Base-by-base conservation (phyloP, 352 stramenopile species). In the Pythium dissimile region DNA sequence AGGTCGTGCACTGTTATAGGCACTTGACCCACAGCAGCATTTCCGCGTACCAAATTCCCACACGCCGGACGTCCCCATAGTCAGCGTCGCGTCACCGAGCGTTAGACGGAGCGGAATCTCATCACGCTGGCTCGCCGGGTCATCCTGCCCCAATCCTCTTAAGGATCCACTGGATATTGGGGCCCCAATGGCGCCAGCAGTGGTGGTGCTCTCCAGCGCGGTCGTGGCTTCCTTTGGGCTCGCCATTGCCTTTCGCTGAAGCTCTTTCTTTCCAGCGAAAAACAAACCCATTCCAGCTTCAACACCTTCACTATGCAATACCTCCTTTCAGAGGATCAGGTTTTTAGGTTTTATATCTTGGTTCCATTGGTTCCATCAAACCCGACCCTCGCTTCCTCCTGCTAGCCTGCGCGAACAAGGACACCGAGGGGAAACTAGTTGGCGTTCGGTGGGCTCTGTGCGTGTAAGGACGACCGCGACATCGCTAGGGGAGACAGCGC, bases 1-100 rank as follows among this genome's bases (percentile, higher is more conserved):
- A 21, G 20, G 26, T 15, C n/a, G 12, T 42, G 10, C 7, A 42
- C 23, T 21, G 11, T n/a, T n/a, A n/a, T n/a, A n/a, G n/a, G n/a
- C n/a, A n/a, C n/a, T n/a, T n/a, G n/a, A n/a, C n/a, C n/a, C 7
- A 58, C 34, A 20, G 4, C 11, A 9, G 26, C 28, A 3, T n/a
- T 5, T 2, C 21, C 4, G 34, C 64, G 8, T 45, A 94, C 85
- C 85, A 7, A 93, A 49, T 41, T 86, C 71, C 85, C 83, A 95
- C 13, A 86, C 55, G 9, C 80, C 79, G 0, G 26, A 30, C 2
- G 65, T 60, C 12, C 54, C 69, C 34, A 93, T 66, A 0, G 62
- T 60, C 39, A 93, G 56, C 51, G 71, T 77, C 32, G 72, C 65
- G 11, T 68, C 69, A 1, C 81, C 81, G 2, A 95, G 71, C 16